Percentiles rank a stretch among this genome's conserved stretches.
Conservation (phyloP, 2,329 filamentous ascomycete genomes). For the Blastomyces gilchristii region DNA sequence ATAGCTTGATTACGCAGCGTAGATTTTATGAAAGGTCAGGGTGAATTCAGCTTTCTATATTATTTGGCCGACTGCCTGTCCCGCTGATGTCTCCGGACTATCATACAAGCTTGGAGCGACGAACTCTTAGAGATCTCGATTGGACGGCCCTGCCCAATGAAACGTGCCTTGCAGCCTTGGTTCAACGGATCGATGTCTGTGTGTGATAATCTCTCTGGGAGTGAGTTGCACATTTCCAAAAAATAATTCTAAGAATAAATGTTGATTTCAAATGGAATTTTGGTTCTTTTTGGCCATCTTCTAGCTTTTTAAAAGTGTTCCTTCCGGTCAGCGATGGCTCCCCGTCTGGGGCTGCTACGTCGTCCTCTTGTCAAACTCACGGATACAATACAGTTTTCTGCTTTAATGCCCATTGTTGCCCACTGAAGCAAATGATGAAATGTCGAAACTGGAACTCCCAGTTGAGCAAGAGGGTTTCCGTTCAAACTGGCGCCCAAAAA, state of each 20-base stretch:
- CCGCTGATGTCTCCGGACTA: not conserved
- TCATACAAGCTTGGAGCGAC: not conserved
- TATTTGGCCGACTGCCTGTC: not conserved
- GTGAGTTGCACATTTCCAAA: not conserved
- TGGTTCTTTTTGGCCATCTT: too few relatives aligned
- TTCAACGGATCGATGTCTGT: not conserved
- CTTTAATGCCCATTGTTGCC: too few relatives aligned
- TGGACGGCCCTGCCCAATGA: not conserved
- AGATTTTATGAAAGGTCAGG: not conserved
- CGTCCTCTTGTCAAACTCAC: too few relatives aligned
- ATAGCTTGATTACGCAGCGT: not conserved
- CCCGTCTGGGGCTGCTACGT: too few relatives aligned
- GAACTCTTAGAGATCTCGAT: not conserved
- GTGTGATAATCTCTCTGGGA: not conserved
- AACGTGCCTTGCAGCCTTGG: not conserved
- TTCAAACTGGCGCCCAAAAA: not conserved
- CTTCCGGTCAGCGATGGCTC: too few relatives aligned
- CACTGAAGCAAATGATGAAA: not conserved
- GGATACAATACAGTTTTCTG: too few relatives aligned
- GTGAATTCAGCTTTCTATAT: not conserved
- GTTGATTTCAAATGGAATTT: not conserved
- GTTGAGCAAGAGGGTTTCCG: not conserved
- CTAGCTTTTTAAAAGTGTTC: too few relatives aligned
- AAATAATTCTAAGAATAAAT: not conserved
- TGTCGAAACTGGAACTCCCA: not conserved